Evolutionary conservation across 2,329 filamentous ascomycete genomes (phyloP).

Genomic region (Fusarium sp.): DNA sequence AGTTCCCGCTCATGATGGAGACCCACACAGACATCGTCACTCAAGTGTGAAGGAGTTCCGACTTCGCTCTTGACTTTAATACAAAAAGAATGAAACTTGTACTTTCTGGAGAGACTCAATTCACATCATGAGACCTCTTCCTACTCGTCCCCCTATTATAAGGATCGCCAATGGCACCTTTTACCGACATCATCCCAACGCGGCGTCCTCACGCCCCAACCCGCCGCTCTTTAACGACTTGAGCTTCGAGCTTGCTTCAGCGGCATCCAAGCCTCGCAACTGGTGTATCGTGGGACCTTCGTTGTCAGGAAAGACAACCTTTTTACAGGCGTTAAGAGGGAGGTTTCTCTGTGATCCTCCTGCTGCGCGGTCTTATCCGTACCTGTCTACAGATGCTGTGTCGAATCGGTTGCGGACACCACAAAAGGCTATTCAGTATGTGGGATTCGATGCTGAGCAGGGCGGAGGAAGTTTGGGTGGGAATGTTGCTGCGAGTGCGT

Average conservation of each 20-base stretch:
- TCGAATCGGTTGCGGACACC: constrained; percentile 64
- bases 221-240: constrained; percentile 76
- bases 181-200: constrained; percentile 75
- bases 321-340: constrained; percentile 80
- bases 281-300: constrained; percentile 89
- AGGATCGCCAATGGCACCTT: constrained; percentile 81
- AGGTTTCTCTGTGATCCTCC: constrained; percentile 79
- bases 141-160: constrained; percentile 65
- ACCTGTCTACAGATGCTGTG: constrained; percentile 70
- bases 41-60: constrained; percentile 21
- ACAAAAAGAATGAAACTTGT: constrained; percentile 19
- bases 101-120: constrained; percentile 17
- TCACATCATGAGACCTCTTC: constrained; percentile 50
- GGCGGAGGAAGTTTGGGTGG: constrained; percentile 60
- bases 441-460: constrained; percentile 84
- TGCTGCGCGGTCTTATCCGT: constrained; percentile 77
- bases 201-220: constrained; percentile 62
- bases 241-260: constrained; percentile 72
- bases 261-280: constrained; percentile 61
- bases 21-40: constrained; percentile 31
- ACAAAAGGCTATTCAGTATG: constrained; percentile 78
- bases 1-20: not conserved
- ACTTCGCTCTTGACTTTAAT: constrained; percentile 25
- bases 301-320: constrained; percentile 78
- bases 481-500: constrained; percentile 72